Percentiles rank a stretch among this genome's conserved stretches.
Evolutionary conservation across 805 yeast species (phyloP).

Genomic region (Metschnikowia gelsemii): DNA sequence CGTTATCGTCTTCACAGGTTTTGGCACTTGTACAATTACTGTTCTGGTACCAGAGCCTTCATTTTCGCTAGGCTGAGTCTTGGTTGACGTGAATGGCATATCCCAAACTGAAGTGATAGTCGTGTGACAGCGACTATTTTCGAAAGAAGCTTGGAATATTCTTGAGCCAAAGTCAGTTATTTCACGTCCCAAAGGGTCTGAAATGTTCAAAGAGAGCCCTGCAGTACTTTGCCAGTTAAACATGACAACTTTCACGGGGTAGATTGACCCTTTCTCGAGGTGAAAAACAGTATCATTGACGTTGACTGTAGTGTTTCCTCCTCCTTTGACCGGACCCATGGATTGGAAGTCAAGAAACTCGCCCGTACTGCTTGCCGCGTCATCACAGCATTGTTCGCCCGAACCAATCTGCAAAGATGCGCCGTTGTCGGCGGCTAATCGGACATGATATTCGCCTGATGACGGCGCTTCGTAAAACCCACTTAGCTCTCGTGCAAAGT

Average conservation of each 20-base stretch:
- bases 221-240: slow-evolving; percentile 19
- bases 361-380: slow-evolving; percentile 16
- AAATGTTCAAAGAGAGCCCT: slow-evolving; percentile 11
- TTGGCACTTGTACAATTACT: slow-evolving; percentile 18
- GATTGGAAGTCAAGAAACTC: slow-evolving; percentile 14
- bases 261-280: slow-evolving; percentile 13
- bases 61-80: background rate
- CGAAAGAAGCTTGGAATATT: slow-evolving; percentile 11
- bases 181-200: slow-evolving; percentile 5
- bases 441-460: slow-evolving; percentile 16
- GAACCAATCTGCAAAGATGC: slow-evolving; percentile 20
- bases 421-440: slow-evolving; percentile 19
- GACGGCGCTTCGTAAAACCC: slow-evolving; percentile 18
- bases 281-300: slow-evolving; percentile 9
- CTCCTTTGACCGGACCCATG: slow-evolving; percentile 17
- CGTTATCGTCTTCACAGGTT: slow-evolving; percentile 13
- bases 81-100: slow-evolving; percentile 5
- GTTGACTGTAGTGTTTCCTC: slow-evolving; percentile 10
- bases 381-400: slow-evolving; percentile 18
- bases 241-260: slow-evolving; percentile 18
- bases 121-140: slow-evolving; percentile 6
- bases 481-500: slow-evolving; percentile 14
- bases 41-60: slow-evolving; percentile 5
- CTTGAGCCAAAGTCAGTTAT: slow-evolving; percentile 12
- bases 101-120: slow-evolving; percentile 17